phyloP scores from a whole-genome alignment of 2,329 filamentous ascomycete species.

The Pseudopithomyces maydicus region DNA sequence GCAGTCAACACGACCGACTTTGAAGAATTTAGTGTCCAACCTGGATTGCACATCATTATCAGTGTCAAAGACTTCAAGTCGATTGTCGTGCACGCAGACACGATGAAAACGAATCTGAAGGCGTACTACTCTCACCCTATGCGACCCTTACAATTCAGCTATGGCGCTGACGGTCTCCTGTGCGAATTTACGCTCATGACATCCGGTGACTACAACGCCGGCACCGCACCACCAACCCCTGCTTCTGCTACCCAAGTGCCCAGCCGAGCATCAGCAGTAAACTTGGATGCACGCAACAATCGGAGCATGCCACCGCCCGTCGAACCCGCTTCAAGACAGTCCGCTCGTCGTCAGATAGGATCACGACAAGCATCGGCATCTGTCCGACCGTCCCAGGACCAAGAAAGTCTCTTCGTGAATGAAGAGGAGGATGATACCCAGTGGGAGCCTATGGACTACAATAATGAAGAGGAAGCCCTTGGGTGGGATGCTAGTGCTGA shows the following conservation, averaged over 20 bases:
- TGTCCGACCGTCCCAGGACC: slow-evolving; percentile 55
- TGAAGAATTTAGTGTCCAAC: slow-evolving; percentile 73
- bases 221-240: slow-evolving; percentile 44
- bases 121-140: slow-evolving; percentile 74
- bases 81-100: slow-evolving; percentile 76
- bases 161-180: slow-evolving; percentile 69
- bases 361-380: slow-evolving; percentile 28
- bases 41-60: slow-evolving; percentile 78
- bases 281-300: slow-evolving; percentile 23
- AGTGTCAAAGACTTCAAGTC: slow-evolving; percentile 84
- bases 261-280: slow-evolving; percentile 37
- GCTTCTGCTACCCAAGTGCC: slow-evolving; percentile 45
- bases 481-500: slow-evolving; percentile 76
- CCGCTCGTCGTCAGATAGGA: slow-evolving; percentile 36
- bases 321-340: slow-evolving; percentile 36
- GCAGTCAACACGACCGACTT: slow-evolving; percentile 78
- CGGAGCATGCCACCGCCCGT: slow-evolving; percentile 50
- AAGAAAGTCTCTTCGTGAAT: slow-evolving; percentile 73
- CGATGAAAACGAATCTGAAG: slow-evolving; percentile 67
- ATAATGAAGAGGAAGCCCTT: slow-evolving; percentile 69
- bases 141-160: slow-evolving; percentile 73
- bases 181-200: slow-evolving; percentile 86
- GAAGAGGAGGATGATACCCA: slow-evolving; percentile 68
- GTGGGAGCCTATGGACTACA: slow-evolving; percentile 74
- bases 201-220: slow-evolving; percentile 64